Evolutionary conservation across 345 rosid species (phyloP), one percentile per base, ranked within the genome.

Genomic region (Lepidium africanum): DNA sequence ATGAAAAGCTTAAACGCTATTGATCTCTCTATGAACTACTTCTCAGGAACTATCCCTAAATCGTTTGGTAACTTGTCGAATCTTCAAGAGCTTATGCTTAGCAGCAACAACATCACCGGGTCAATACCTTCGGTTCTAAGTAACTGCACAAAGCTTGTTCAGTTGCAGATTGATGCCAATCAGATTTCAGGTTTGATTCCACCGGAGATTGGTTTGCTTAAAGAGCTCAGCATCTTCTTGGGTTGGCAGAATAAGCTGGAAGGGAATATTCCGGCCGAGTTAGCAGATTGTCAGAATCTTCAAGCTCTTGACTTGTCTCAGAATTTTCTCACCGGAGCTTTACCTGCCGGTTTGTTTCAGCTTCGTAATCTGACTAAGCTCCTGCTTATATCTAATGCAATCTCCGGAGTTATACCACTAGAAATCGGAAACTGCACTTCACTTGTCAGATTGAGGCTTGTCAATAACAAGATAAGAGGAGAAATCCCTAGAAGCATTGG

Each of bases 211-310:
- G 92, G 94, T 68, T 62, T 72, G 69, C 73, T 90, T 63, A 86
- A 80, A 15, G 71, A 85, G 79, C 87, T 93, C 6, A 76, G 68
- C 33, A 86, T 83, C 70, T 83, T 90, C 77, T 87, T 86, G 51
- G 88, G 87, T 2, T 93, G 94, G 92, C 84, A 83, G 83, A 93
- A 93, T 80, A 83, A 82, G 43, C 80, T 93, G 33, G 83, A 78
- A 63, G 97, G 90, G 59, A 81, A 62, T 87, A 84, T 93, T 71
- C 97, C 97, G 9, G 60, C 76, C 0, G 77, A 83, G 8, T 56
- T 93, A 51, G 79, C 86, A 0, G 74, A 78, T 54, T 93, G 97
- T 78, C 78, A 67, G 71, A 83, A 83, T 75, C 84, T 93, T 17
- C 75, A 77, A 63, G 89, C 84, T 63, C 80, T 93, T 46, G 88